Evolutionary conservation across 2,329 filamentous ascomycete species (phyloP), one percentile per base, ranked within the genome.

Genomic region (Apiospora phragmitis): DNA sequence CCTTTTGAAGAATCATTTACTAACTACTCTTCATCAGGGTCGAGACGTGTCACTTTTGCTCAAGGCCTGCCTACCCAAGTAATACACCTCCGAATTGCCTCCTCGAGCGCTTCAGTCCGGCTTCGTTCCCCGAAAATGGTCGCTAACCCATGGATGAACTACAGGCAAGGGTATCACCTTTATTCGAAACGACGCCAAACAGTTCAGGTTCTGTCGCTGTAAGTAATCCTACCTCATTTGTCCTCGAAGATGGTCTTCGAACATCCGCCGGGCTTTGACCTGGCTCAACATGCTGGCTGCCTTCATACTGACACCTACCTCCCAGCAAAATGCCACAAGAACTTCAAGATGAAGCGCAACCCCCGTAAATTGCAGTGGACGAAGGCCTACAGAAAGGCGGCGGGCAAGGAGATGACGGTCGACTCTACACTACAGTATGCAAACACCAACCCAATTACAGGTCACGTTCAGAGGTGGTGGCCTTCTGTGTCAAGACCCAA

Each of bases 281-380:
- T n/a, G n/a, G n/a, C n/a, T n/a, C n/a, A 49, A 24, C n/a, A 11
- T 11, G 8, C n/a, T 49, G n/a, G 7, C 45, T 49, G 45, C 12
- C n/a, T 24, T 2, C n/a, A 49, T 49, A 26, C 45, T 49, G 45
- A 49, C 45, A 24, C 45, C n/a, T 26, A 43, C 42, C 14, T 43
- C 42, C 8, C n/a, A 49, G 45, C 45, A 2, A 49, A 49, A 9
- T 49, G 55, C 32, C 55, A 62, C 8, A 62, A 62, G 9, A 62
- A 62, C 72, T 77, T 76, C 72, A 76, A 76, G 72, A 97, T 97
- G 94, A 97, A 97, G 92, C 92, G 96, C 76, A 98, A 98, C 85
- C 95, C 95, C 45, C 91, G 95, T 81, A 97, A 98, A 84, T 90
- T 98, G 77, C 96, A 94, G 84, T 98, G 95, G 96, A 98, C 95